phyloP scores from a whole-genome alignment of 352 stramenopile species.

The Phytophthora niederhauseri region DNA sequence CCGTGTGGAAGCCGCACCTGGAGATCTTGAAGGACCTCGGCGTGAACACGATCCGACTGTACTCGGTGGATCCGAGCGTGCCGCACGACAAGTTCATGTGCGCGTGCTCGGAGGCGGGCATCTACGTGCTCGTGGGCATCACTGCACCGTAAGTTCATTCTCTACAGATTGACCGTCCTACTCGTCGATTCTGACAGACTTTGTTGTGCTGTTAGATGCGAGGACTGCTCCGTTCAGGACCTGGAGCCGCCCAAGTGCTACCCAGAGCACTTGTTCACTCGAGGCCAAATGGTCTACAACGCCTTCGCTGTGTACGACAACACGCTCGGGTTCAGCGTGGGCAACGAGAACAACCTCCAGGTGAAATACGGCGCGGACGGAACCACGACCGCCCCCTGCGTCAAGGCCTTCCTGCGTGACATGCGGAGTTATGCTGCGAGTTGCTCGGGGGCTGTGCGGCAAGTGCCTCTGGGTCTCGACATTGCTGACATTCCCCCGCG shows the following conservation, averaged over 20 bases:
- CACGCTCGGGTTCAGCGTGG: conserved; percentile 63
- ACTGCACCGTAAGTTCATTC: conserved; percentile 44
- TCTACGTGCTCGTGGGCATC: conserved; percentile 80
- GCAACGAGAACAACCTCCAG: conserved; percentile 66
- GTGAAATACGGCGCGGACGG: conserved; percentile 36
- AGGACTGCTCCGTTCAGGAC: conserved; percentile 61
- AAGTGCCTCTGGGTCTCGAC: conserved; percentile 66
- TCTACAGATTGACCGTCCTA: background rate
- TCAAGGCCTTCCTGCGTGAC: conserved; percentile 72
- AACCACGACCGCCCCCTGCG: conserved; percentile 54
- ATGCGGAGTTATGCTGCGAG: conserved; percentile 52
- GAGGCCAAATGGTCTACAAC: conserved; percentile 72
- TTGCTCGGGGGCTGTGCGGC: conserved; percentile 45
- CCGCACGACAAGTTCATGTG: conserved; percentile 89
- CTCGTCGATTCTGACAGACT: background rate
- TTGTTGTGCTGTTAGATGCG: conserved; percentile 33
- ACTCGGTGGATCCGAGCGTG: conserved; percentile 65
- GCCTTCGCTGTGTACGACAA: conserved; percentile 82
- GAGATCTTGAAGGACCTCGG: conserved; percentile 59
- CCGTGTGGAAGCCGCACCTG: conserved; percentile 61
- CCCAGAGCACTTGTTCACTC: conserved; percentile 54
- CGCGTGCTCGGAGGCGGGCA: conserved; percentile 62
- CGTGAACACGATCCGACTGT: conserved; percentile 76
- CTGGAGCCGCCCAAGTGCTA: conserved; percentile 56
- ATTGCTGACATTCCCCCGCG: conserved; percentile 65